Evolutionary conservation across 768 basidiomycete species (phyloP).

Genomic region (Boletus coccyginus): DNA sequence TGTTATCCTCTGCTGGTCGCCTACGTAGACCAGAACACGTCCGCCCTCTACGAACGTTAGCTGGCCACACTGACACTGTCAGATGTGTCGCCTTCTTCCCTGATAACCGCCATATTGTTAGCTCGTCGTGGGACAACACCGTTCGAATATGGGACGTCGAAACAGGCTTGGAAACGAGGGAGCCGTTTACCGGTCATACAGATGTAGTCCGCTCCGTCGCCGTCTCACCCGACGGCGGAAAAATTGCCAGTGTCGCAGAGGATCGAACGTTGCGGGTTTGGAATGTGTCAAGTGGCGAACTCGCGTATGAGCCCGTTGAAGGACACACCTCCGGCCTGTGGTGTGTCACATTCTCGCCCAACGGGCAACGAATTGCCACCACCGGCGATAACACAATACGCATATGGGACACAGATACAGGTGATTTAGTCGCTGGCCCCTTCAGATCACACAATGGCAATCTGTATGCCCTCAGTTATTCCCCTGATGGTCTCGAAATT

Average conservation of each 20-base stretch:
- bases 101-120: constrained; percentile 23
- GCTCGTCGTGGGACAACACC: constrained; percentile 26
- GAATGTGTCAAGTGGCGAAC: constrained; percentile 20
- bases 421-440: constrained; percentile 22
- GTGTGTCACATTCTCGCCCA: constrained; percentile 32
- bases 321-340: constrained; percentile 27
- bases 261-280: constrained; percentile 30
- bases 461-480: constrained; percentile 38
- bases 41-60: constrained; percentile 26
- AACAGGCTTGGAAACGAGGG: constrained; percentile 11
- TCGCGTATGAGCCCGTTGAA: constrained; percentile 23
- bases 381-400: constrained; percentile 33
- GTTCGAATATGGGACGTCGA: constrained; percentile 29
- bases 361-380: constrained; percentile 31
- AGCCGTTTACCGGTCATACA: constrained; percentile 26
- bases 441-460: constrained; percentile 32
- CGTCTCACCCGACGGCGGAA: constrained; percentile 28
- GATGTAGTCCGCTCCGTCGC: constrained; percentile 29
- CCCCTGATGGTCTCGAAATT: constrained; percentile 31
- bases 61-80: constrained; percentile 32
- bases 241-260: constrained; percentile 28
- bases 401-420: constrained; percentile 32
- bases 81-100: constrained; percentile 29
- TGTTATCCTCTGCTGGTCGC: constrained; percentile 24
- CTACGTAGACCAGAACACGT: constrained; percentile 24